Conservation (phyloP, 2,329 filamentous ascomycete species). For the Teratosphaeria zuluensis region DNA sequence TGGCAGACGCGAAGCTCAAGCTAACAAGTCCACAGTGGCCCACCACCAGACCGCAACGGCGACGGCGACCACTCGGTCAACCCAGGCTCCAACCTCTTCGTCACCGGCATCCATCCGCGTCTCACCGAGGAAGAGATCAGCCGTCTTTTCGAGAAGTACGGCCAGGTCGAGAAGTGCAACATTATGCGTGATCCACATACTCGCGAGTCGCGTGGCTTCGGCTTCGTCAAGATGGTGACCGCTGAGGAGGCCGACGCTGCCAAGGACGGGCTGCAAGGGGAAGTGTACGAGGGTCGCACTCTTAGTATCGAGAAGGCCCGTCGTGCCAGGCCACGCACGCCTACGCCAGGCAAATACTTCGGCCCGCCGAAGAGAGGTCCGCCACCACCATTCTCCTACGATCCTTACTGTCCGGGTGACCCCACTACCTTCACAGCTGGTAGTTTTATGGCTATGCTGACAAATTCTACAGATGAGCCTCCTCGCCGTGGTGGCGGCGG, state of each 20-base stretch:
- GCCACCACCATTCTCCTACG: conserved; percentile 1
- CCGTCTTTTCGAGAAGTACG: conserved; percentile 96
- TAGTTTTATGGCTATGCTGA: conserved; percentile 12
- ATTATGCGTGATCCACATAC: conserved; percentile 99
- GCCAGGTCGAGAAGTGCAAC: conserved; percentile 97
- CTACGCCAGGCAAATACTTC: conserved; percentile 98
- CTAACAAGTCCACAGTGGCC: conserved; percentile 30
- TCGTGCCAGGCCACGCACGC: conserved; percentile 85
- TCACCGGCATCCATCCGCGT: conserved; percentile 93
- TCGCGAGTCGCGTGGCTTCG: conserved; percentile 96
- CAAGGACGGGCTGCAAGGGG: conserved; percentile 90
- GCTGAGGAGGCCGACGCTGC: conserved; percentile 92
- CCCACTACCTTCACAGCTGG: conserved; percentile 4
- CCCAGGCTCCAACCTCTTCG: conserved; percentile 95
- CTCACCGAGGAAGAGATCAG: conserved; percentile 83
- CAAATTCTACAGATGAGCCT: conserved; percentile 31
- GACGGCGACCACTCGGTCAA: conserved; percentile 69
- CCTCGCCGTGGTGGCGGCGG: conserved; percentile 34
- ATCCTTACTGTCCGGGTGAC: conserved; percentile 8
- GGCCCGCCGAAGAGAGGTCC: conserved; percentile 76
- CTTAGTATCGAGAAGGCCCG: conserved; percentile 98
- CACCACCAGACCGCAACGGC: conserved; percentile 23
- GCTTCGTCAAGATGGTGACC: conserved; percentile 98
- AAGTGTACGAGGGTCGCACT: conserved; percentile 88
- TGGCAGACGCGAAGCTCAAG: conserved; percentile 6